Conservation (phyloP, 176 grass and related monocot species). For the Poa pratensis region DNA sequence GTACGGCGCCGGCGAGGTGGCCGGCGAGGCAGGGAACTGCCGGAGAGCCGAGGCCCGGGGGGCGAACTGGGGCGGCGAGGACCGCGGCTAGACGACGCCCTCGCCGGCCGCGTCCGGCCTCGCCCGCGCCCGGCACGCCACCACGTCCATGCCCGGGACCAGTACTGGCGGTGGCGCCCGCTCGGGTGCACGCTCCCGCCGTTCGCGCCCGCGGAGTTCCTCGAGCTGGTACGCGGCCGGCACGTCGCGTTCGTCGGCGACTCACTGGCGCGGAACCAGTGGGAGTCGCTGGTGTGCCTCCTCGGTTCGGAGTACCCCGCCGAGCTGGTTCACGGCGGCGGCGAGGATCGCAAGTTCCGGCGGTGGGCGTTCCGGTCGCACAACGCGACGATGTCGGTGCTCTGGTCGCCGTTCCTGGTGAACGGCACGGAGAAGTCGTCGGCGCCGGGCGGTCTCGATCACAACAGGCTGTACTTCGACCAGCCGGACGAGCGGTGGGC, state of each 20-base stretch:
- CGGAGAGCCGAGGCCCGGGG: no score
- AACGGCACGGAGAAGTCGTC: slow-evolving; percentile 67
- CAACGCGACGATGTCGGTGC: slow-evolving; percentile 70
- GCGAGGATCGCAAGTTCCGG: slow-evolving; percentile 75
- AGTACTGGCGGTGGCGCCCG: slow-evolving; percentile 76
- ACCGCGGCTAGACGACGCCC: no score
- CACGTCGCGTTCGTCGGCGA: slow-evolving; percentile 83
- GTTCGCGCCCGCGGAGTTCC: slow-evolving; percentile 57
- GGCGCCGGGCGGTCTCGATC: slow-evolving; percentile 19
- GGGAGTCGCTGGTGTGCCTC: slow-evolving; percentile 79
- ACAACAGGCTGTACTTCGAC: slow-evolving; percentile 74
- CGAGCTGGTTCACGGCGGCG: slow-evolving; percentile 47
- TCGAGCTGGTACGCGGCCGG: slow-evolving; percentile 44
- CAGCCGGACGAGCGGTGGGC: slow-evolving; percentile 72
- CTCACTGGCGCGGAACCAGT: slow-evolving; percentile 70
- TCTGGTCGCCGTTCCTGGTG: slow-evolving; percentile 89
- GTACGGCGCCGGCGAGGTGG: no score
- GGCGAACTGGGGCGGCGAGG: no score
- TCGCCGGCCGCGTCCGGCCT: no score
- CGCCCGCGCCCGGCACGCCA: no score
- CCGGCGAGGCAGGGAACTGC: no score
- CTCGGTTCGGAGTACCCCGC: slow-evolving; percentile 48
- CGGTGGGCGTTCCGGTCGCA: slow-evolving; percentile 68
- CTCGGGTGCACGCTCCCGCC: slow-evolving; percentile 53
- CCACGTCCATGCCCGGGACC: no score